Evolutionary conservation across 1,284 basidiomycete genomes (phyloP).

Genomic region (Malassezia vespertilionis): DNA sequence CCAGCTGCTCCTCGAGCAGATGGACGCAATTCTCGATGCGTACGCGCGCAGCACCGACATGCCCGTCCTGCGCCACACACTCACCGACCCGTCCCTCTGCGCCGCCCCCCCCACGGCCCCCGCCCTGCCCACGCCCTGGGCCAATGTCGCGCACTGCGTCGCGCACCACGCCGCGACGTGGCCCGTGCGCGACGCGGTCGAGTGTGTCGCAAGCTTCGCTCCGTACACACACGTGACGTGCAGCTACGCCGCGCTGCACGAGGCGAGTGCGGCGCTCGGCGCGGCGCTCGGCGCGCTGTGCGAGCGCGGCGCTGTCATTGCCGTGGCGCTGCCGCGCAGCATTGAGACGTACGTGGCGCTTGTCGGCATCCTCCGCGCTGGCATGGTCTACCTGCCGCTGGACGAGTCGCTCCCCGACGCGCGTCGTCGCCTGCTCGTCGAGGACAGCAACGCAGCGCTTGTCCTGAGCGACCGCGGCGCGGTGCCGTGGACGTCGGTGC

Average conservation of each 20-base stretch:
- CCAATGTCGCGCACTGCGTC: neutral
- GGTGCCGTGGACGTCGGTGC: neutral
- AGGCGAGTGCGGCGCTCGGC: conserved; percentile 18
- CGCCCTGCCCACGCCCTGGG: neutral
- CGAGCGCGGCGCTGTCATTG: conserved; percentile 25
- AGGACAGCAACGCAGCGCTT: conserved; percentile 25
- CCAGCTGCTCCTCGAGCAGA: conserved; percentile 23
- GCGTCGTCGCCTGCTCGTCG: conserved; percentile 35
- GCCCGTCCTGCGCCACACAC: neutral
- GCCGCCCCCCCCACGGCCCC: neutral
- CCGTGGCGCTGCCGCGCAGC: conserved; percentile 29
- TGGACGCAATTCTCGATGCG: conserved; percentile 20
- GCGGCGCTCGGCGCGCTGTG: conserved; percentile 5
- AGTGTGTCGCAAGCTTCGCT: neutral
- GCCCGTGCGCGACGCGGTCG: neutral
- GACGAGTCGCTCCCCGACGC: conserved; percentile 40
- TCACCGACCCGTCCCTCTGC: neutral
- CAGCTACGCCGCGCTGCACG: conserved; percentile 26
- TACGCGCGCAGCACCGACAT: neutral
- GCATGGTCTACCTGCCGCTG: conserved; percentile 43
- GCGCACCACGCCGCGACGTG: neutral
- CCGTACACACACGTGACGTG: neutral
- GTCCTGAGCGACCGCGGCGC: conserved; percentile 15
- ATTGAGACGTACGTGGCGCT: conserved; percentile 31
- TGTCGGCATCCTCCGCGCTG: conserved; percentile 29